Percentiles rank a stretch among this genome's conserved stretches.
Conservation (phyloP, 176 grass and related monocot species). For the Ananas comosus region DNA sequence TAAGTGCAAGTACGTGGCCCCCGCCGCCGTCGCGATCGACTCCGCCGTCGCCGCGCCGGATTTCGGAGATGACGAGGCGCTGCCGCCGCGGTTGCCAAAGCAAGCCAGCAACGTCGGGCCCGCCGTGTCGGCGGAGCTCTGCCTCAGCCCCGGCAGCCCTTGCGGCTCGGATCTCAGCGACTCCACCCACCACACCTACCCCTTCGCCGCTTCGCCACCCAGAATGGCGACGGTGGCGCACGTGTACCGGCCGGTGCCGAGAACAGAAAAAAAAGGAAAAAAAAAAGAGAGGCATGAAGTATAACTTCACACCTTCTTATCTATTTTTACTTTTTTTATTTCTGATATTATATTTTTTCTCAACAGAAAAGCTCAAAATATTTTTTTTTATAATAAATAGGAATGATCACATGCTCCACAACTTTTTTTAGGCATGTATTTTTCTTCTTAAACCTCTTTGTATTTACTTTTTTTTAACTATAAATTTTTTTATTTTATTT, state of each 20-base stretch:
- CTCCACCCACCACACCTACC: constrained; percentile 40
- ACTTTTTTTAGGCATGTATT: too few relatives aligned
- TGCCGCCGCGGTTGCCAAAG: constrained; percentile 34
- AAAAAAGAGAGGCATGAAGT: too few relatives aligned
- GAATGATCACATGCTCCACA: too few relatives aligned
- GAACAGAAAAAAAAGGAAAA: not conserved
- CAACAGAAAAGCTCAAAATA: too few relatives aligned
- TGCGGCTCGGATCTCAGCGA: constrained; percentile 64
- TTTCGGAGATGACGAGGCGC: not conserved
- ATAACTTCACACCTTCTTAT: too few relatives aligned
- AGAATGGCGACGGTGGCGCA: not conserved
- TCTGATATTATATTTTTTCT: too few relatives aligned
- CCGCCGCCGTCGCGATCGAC: not conserved
- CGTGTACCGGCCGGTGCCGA: constrained; percentile 48
- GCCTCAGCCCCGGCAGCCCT: constrained; percentile 40
- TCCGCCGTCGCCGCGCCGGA: not conserved
- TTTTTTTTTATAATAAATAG: too few relatives aligned
- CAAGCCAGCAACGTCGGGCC: constrained; percentile 29
- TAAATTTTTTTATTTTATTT: too few relatives aligned
- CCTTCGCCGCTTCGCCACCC: not conserved
- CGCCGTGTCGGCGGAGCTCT: not conserved
- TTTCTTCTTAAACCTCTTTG: too few relatives aligned
- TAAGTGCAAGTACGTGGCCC: constrained; percentile 44
- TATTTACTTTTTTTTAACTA: too few relatives aligned
- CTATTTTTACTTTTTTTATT: too few relatives aligned